These are phyloP conservation scores for Ilex asprella DNA, from an alignment of 257 asterid species.

Conservation along the genomic window DNA sequence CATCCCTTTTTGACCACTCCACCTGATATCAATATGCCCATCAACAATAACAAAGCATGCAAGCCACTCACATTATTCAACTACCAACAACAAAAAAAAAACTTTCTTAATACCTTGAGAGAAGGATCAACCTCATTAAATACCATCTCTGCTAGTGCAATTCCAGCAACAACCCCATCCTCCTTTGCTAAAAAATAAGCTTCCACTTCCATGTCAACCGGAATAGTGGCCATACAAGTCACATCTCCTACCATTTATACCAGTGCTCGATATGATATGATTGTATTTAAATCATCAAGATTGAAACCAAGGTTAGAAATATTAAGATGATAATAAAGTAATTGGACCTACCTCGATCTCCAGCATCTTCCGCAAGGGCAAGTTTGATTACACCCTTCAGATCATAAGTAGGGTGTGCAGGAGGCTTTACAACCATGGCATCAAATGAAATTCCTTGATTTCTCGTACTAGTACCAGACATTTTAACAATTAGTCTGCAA, in stretches of 20 bases:
- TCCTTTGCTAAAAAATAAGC: slow-evolving; percentile 92
- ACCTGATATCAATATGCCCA: slow-evolving; percentile 37
- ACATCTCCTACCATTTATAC: slow-evolving; percentile 58
- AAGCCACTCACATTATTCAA: background rate
- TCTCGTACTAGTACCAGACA: slow-evolving; percentile 46
- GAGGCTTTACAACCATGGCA: slow-evolving; percentile 61
- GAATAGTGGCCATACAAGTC: slow-evolving; percentile 93
- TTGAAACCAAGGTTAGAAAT: background rate
- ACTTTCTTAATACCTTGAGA: slow-evolving; percentile 49
- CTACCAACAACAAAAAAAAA: background rate
- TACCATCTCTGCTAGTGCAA: slow-evolving; percentile 87
- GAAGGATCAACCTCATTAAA: slow-evolving; percentile 80
- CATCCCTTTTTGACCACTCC: slow-evolving; percentile 75
- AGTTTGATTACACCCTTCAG: slow-evolving; percentile 68
- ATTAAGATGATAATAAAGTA: background rate
- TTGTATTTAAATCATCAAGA: background rate
- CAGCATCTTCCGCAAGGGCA: slow-evolving; percentile 96
- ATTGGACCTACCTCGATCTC: slow-evolving; percentile 80
- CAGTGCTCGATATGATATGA: too few species aligned
- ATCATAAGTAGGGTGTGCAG: slow-evolving; percentile 90
- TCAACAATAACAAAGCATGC: slow-evolving; percentile 6
- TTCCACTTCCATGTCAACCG: slow-evolving; percentile 77
- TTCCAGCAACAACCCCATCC: slow-evolving; percentile 88
- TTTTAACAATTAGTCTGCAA: slow-evolving; percentile 59
- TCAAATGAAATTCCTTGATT: slow-evolving; percentile 25